These are phyloP conservation scores for Neolentinus lepideus DNA, from an alignment of 1,284 basidiomycete genomes.

Conservation along the genomic window DNA sequence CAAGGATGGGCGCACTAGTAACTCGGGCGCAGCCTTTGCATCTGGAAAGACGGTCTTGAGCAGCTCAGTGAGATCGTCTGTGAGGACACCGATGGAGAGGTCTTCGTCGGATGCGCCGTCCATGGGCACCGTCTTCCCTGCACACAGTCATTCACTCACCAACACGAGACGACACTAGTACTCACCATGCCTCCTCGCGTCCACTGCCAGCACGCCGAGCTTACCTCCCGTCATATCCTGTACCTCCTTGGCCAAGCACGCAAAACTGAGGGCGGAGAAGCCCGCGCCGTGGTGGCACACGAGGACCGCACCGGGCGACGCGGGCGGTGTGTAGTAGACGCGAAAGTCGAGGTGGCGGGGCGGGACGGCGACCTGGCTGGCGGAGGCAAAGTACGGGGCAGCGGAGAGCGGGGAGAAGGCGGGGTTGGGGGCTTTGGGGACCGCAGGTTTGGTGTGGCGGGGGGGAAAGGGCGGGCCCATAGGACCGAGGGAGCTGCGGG, in stretches of 20 bases:
- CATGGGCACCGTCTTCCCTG: slow-evolving; percentile 54
- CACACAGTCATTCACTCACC: slow-evolving; percentile 1
- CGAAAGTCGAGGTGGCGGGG: slow-evolving; percentile 58
- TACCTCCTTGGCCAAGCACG: slow-evolving; percentile 80
- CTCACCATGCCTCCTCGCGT: slow-evolving; percentile 87
- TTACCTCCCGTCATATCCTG: slow-evolving; percentile 55
- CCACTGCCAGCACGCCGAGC: slow-evolving; percentile 79
- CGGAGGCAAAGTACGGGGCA: slow-evolving; percentile 66
- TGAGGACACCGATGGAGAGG: slow-evolving; percentile 66
- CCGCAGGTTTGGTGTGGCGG: background rate
- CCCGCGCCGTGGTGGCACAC: slow-evolving; percentile 96
- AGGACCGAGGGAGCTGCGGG: slow-evolving; percentile 49
- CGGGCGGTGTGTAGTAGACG: slow-evolving; percentile 68
- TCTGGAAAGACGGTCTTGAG: slow-evolving; percentile 66
- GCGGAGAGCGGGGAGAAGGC: slow-evolving; percentile 72
- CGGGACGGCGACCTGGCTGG: slow-evolving; percentile 65
- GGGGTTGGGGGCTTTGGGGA: slow-evolving; percentile 38
- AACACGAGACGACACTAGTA: slow-evolving; percentile 4
- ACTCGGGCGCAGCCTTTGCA: slow-evolving; percentile 50
- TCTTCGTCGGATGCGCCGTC: slow-evolving; percentile 48
- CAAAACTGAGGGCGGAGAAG: slow-evolving; percentile 85
- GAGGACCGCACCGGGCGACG: slow-evolving; percentile 54
- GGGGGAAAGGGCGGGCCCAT: slow-evolving; percentile 41
- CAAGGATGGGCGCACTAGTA: slow-evolving; percentile 50
- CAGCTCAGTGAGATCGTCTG: slow-evolving; percentile 65